Percentiles rank a stretch among this genome's conserved stretches.
These are phyloP conservation scores for Linnemannia exigua DNA, from an alignment of 192 early-diverging fungal genomes.

Conservation along the genomic window DNA sequence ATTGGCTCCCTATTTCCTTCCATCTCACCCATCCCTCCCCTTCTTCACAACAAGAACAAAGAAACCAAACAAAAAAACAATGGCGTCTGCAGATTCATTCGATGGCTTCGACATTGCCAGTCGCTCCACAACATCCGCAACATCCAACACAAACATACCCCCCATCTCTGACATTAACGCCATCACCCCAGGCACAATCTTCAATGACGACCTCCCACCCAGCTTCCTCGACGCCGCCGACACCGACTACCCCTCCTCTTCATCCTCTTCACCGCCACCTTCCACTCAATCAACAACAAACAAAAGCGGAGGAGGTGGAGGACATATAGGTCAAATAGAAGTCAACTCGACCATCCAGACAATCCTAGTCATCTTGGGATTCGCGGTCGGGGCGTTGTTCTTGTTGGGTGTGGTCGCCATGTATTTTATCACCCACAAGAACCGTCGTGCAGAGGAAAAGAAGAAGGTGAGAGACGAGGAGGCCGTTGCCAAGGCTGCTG, in stretches of 20 bases:
- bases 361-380: conserved; percentile 21
- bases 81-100: not conserved
- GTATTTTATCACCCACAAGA: conserved; percentile 35
- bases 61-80: not conserved
- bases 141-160: not conserved
- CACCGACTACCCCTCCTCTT: not conserved
- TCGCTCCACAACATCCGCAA: not conserved
- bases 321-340: conserved; percentile 8
- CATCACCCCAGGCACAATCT: conserved; percentile 27
- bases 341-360: conserved; percentile 37
- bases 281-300: not conserved
- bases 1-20: too few relatives aligned
- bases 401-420: conserved; percentile 32
- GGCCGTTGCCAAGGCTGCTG: not conserved
- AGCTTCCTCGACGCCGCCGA: conserved; percentile 3
- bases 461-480: conserved; percentile 10
- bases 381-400: conserved; percentile 36
- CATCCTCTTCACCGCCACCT: not conserved
- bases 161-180: conserved; percentile 1
- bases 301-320: not conserved
- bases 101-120: not conserved
- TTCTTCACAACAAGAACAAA: too few relatives aligned
- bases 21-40: too few relatives aligned
- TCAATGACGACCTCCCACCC: conserved; percentile 26
- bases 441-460: conserved; percentile 28